phyloP scores from a whole-genome alignment of 2,329 filamentous ascomycete genomes.

The Thielaviopsis punctulata region DNA sequence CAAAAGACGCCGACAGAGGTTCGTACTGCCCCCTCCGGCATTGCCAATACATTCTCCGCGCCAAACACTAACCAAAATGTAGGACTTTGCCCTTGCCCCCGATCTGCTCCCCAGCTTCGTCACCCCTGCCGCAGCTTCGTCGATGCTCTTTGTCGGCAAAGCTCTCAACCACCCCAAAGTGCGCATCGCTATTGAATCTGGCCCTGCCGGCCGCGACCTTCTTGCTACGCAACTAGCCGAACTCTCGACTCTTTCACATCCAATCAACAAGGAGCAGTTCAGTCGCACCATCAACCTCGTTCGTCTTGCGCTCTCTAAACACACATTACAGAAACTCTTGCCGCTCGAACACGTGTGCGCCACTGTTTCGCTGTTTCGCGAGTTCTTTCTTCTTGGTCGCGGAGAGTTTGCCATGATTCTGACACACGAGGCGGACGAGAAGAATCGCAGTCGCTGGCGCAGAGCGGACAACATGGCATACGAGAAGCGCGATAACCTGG shows the following conservation, averaged over 20 bases:
- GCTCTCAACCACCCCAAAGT: conserved; percentile 70
- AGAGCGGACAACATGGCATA: conserved; percentile 40
- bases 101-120: conserved; percentile 66
- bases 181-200: conserved; percentile 28
- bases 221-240: conserved; percentile 51
- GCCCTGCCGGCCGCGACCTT: conserved; percentile 36
- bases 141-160: conserved; percentile 79
- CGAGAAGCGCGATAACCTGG: conserved; percentile 40
- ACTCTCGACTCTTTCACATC: conserved; percentile 41
- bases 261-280: conserved; percentile 24
- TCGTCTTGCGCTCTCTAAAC: conserved; percentile 65
- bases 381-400: conserved; percentile 73
- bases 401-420: conserved; percentile 85
- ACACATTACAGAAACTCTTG: conserved; percentile 64
- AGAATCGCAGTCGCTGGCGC: conserved; percentile 56
- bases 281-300: conserved; percentile 59
- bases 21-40: background rate
- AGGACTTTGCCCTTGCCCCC: conserved; percentile 37
- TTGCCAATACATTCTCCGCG: background rate
- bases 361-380: conserved; percentile 57
- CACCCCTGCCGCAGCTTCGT: conserved; percentile 52
- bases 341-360: conserved; percentile 63
- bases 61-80: conserved; percentile 19
- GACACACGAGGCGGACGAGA: conserved; percentile 69
- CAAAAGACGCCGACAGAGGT: conserved; percentile 22